These are phyloP conservation scores for Magnaporthiopsis incrustans DNA, from an alignment of 2,329 filamentous ascomycete species.

Conservation along the genomic window DNA sequence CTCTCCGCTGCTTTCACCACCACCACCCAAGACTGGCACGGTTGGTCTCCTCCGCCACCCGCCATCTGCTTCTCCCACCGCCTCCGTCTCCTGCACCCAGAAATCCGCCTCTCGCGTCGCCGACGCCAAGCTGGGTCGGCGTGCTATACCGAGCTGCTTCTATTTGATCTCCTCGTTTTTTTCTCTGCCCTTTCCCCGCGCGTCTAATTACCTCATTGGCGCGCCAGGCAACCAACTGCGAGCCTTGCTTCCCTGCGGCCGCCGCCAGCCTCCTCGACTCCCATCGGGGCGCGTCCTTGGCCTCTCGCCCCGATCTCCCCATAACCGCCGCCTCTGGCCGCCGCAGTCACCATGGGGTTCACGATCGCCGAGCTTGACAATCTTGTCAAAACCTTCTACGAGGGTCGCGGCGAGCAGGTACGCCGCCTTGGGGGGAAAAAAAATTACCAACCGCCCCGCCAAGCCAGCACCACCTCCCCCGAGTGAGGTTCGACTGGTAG, in stretches of 20 bases:
- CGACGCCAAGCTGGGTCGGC: background rate
- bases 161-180: background rate
- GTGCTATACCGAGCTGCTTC: background rate
- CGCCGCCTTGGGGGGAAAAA: conserved; percentile 5
- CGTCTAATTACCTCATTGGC: background rate
- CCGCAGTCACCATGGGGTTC: conserved; percentile 46
- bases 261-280: background rate
- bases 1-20: conserved; percentile 4
- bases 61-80: conserved; percentile 1
- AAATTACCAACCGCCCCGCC: background rate
- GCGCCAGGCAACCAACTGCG: background rate
- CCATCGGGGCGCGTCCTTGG: background rate
- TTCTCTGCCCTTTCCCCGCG: background rate
- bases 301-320: background rate
- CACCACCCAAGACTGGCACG: background rate
- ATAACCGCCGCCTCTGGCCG: background rate
- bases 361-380: conserved; percentile 91
- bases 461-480: conserved; percentile 5
- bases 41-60: background rate
- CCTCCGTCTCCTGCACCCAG: background rate
- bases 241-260: background rate
- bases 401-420: conserved; percentile 90
- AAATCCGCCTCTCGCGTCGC: background rate
- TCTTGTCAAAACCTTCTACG: conserved; percentile 94
- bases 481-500: background rate